Evolutionary conservation across 2,329 filamentous ascomycete species (phyloP).

Genomic region (Thielaviopsis cerberus): DNA sequence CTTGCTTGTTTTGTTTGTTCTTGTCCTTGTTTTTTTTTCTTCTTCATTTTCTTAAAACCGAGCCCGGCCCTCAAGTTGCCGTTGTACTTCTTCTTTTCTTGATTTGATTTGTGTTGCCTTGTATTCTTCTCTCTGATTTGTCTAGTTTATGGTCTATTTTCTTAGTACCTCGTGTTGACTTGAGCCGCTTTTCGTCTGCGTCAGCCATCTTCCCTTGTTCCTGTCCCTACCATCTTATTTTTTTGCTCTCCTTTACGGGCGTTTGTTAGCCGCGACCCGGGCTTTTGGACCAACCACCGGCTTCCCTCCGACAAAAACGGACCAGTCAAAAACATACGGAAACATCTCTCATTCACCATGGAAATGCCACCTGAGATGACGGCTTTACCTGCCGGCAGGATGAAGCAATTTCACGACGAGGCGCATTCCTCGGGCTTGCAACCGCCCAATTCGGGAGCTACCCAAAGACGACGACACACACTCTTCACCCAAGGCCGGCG

Average conservation of each 20-base stretch:
- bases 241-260: background rate
- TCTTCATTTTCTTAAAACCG: background rate
- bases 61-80: background rate
- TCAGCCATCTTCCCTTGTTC: background rate
- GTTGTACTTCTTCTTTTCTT: background rate
- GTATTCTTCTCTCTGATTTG: background rate
- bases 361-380: constrained; percentile 5
- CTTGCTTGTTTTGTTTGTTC: background rate
- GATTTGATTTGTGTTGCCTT: background rate
- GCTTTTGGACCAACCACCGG: background rate
- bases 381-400: constrained; percentile 1
- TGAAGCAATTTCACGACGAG: constrained; percentile 1
- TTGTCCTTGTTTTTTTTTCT: background rate
- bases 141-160: background rate
- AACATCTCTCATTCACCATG: background rate
- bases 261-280: background rate
- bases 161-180: background rate
- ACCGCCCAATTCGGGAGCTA: constrained; percentile 1
- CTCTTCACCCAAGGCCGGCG: constrained; percentile 19
- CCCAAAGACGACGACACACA: constrained; percentile 9
- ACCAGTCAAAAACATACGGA: background rate
- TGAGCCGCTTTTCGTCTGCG: background rate
- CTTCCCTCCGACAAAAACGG: background rate
- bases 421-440: constrained; percentile 8
- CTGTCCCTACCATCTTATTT: background rate